These are phyloP conservation scores for Diaporthe citri DNA, from an alignment of 2,329 filamentous ascomycete species.

Conservation along the genomic window DNA sequence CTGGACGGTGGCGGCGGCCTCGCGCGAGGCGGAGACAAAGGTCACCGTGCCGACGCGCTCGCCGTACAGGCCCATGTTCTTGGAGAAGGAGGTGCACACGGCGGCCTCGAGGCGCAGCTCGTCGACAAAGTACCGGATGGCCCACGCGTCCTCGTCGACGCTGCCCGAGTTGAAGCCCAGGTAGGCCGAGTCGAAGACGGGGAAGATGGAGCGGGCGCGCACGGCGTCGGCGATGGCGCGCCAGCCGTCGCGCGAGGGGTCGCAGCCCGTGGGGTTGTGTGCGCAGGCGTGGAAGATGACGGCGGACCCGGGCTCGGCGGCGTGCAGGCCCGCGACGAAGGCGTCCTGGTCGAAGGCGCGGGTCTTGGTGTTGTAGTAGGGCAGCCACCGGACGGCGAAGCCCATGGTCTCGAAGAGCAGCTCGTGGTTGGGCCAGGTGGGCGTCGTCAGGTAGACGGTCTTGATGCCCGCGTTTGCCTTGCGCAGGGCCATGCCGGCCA, in stretches of 20 bases:
- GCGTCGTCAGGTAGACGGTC: constrained; percentile 54
- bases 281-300: constrained; percentile 57
- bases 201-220: constrained; percentile 45
- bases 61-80: constrained; percentile 66
- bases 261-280: constrained; percentile 58
- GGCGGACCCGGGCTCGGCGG: constrained; percentile 45
- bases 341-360: constrained; percentile 50
- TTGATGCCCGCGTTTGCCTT: constrained; percentile 45
- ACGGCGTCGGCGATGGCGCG: constrained; percentile 45
- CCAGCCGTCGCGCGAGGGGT: constrained; percentile 53
- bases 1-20: constrained; percentile 40
- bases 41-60: constrained; percentile 50
- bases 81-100: constrained; percentile 72
- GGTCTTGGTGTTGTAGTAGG: constrained; percentile 54
- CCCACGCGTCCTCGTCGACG: constrained; percentile 49
- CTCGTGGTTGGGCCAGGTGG: constrained; percentile 58
- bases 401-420: constrained; percentile 52
- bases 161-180: constrained; percentile 49
- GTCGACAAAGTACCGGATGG: constrained; percentile 49
- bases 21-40: constrained; percentile 45
- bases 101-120: constrained; percentile 61
- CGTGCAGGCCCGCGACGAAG: constrained; percentile 46
- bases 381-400: constrained; percentile 48
- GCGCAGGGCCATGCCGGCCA: constrained; percentile 51
- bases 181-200: constrained; percentile 52